phyloP scores from a whole-genome alignment of 1,139 yeast species.

The Kodamaea sp. region DNA sequence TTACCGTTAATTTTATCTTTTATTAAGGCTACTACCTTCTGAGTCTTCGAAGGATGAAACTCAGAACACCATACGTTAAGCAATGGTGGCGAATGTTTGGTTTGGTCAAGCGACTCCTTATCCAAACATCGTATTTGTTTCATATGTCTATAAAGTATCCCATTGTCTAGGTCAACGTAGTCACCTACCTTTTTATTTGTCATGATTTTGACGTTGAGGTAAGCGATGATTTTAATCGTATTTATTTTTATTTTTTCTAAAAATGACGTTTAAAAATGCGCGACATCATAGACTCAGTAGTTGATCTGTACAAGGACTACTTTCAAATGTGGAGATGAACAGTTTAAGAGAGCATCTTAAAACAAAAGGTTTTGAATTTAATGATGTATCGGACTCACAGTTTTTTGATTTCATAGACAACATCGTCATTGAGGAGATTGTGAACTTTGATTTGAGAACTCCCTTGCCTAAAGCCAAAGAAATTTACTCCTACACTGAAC shows the following conservation, averaged over 20 bases:
- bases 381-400: too few relatives aligned
- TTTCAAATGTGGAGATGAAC: too few relatives aligned
- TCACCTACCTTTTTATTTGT: slow-evolving; percentile 7
- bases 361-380: too few relatives aligned
- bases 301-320: neutral
- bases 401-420: too few relatives aligned
- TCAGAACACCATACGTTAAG: slow-evolving; percentile 56
- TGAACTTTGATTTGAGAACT: slow-evolving; percentile 4
- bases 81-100: slow-evolving; percentile 25
- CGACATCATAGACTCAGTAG: slow-evolving; percentile 1
- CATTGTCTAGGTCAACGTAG: slow-evolving; percentile 43
- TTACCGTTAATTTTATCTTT: slow-evolving; percentile 25
- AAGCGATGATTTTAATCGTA: neutral
- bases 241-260: neutral
- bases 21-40: slow-evolving; percentile 24
- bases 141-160: slow-evolving; percentile 46
- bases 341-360: too few relatives aligned
- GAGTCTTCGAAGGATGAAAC: slow-evolving; percentile 29
- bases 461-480: slow-evolving; percentile 4
- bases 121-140: slow-evolving; percentile 42
- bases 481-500: slow-evolving; percentile 20
- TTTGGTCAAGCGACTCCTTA: slow-evolving; percentile 22
- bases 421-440: slow-evolving; percentile 3
- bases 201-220: neutral
- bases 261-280: neutral